Percentiles rank a stretch among this genome's conserved stretches.
phyloP scores from a whole-genome alignment of 2,329 filamentous ascomycete species.

The Pyricularia grisea region DNA sequence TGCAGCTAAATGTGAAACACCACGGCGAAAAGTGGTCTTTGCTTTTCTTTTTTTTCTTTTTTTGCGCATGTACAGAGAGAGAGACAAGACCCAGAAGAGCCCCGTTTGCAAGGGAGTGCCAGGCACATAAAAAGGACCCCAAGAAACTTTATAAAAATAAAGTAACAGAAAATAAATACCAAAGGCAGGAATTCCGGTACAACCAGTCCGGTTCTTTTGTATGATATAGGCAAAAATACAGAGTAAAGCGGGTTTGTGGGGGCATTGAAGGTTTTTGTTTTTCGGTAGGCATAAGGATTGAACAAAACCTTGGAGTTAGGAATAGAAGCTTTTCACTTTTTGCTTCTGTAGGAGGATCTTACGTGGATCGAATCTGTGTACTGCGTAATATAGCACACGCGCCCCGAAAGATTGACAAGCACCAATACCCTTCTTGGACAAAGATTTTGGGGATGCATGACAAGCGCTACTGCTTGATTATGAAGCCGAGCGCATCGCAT shows the following conservation, averaged over 20 bases:
- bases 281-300: not conserved
- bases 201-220: not conserved
- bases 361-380: not conserved
- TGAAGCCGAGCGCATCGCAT: not conserved
- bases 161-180: not conserved
- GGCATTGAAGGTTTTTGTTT: not conserved
- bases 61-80: too few species aligned
- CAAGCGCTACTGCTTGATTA: not conserved
- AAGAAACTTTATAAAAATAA: not conserved
- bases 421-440: not conserved
- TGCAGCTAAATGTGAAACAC: conserved; percentile 13
- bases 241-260: not conserved
- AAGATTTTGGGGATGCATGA: not conserved
- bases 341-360: not conserved
- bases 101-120: not conserved
- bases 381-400: not conserved
- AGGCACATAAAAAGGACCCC: not conserved
- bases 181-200: not conserved
- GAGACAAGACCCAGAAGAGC: not conserved
- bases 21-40: not conserved
- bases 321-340: not conserved
- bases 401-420: not conserved
- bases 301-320: not conserved
- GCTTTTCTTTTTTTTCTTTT: not conserved
- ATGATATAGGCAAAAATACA: not conserved